Conservation (phyloP, 805 yeast genomes). For the Metschnikowia koreensis region DNA sequence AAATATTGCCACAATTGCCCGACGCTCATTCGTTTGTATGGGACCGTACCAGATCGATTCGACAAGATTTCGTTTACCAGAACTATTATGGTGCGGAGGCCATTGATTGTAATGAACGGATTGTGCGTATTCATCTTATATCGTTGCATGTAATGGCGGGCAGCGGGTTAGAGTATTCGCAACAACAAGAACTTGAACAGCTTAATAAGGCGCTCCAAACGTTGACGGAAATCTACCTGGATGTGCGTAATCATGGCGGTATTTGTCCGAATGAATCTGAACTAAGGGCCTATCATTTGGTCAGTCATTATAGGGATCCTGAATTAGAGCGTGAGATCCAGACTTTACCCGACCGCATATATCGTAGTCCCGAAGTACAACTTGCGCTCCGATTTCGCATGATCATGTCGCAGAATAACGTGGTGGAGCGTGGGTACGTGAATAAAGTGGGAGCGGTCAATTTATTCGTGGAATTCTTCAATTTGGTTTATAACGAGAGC, state of each 20-base stretch:
- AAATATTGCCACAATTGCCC: slow-evolving; percentile 65
- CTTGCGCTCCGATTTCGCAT: slow-evolving; percentile 70
- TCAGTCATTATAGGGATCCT: slow-evolving; percentile 79
- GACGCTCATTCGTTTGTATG: slow-evolving; percentile 87
- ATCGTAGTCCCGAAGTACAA: slow-evolving; percentile 57
- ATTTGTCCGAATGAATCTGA: slow-evolving; percentile 84
- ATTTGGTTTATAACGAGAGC: slow-evolving; percentile 42
- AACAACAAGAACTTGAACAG: slow-evolving; percentile 95
- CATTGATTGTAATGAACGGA: slow-evolving; percentile 85
- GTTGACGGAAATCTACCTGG: slow-evolving; percentile 80
- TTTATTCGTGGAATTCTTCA: slow-evolving; percentile 63
- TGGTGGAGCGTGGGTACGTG: slow-evolving; percentile 52
- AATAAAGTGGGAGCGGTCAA: slow-evolving; percentile 55
- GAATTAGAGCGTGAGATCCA: slow-evolving; percentile 79
- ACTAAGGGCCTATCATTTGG: slow-evolving; percentile 80
- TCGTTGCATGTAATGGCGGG: slow-evolving; percentile 86
- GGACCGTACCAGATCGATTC: slow-evolving; percentile 95
- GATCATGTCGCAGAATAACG: slow-evolving; percentile 60
- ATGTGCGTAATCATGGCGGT: slow-evolving; percentile 68
- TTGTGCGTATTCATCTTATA: slow-evolving; percentile 82
- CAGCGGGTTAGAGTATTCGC: slow-evolving; percentile 66
- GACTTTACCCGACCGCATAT: slow-evolving; percentile 56
- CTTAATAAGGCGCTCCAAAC: slow-evolving; percentile 89
- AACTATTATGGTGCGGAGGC: slow-evolving; percentile 93
- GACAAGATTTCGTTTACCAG: slow-evolving; percentile 96